These are phyloP conservation scores for Craterostigma plantagineum DNA, from an alignment of 257 asterid species.

Conservation along the genomic window DNA sequence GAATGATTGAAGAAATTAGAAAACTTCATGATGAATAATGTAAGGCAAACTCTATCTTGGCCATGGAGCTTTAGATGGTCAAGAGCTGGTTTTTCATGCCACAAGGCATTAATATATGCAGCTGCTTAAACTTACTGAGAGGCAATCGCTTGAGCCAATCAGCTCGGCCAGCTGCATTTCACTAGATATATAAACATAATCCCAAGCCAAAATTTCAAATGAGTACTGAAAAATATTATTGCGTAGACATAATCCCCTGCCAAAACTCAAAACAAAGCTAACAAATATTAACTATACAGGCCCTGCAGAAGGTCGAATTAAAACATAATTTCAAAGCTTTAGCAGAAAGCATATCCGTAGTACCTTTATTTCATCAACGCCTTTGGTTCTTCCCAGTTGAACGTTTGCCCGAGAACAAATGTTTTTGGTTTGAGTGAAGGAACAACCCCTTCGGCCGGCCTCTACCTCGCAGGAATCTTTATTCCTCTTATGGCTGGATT, in stretches of 20 bases:
- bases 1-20: no score
- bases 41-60: conserved; percentile 30
- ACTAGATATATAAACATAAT: no score
- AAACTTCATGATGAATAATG: background rate
- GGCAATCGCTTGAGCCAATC: conserved; percentile 31
- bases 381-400: conserved; percentile 63
- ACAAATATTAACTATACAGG: background rate
- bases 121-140: conserved; percentile 37
- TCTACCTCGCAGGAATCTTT: conserved; percentile 72
- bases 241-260: no score
- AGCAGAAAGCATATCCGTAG: no score
- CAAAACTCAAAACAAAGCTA: no score
- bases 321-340: background rate
- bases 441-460: conserved; percentile 72
- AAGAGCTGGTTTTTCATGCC: conserved; percentile 35
- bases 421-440: conserved; percentile 67
- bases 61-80: conserved; percentile 12
- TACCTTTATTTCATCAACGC: conserved; percentile 63
- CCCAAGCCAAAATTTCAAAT: background rate
- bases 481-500: conserved; percentile 47
- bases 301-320: no score
- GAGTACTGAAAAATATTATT: background rate
- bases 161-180: conserved; percentile 52
- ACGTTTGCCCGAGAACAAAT: conserved; percentile 73
- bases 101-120: conserved; percentile 24